Evolutionary conservation across 148 eudicot species (phyloP).

Genomic region (Diospyros kaki): DNA sequence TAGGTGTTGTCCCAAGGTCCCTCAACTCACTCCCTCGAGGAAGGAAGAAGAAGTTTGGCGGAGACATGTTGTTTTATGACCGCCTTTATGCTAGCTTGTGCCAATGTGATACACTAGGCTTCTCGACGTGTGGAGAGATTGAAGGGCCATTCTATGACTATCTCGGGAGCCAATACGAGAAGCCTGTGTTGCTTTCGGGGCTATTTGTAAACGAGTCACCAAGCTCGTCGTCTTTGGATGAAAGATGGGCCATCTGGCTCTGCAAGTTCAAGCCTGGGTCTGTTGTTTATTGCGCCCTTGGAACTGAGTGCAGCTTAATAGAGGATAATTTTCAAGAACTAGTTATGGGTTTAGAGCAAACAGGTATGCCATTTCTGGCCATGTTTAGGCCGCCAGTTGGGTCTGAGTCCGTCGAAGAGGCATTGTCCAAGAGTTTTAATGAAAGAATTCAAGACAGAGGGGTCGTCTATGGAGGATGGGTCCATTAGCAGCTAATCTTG

Average conservation of each 20-base stretch:
- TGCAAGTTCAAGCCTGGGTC: not conserved
- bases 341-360: slow-evolving; percentile 6
- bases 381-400: slow-evolving; percentile 3
- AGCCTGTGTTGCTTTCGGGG: slow-evolving; percentile 6
- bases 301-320: slow-evolving; percentile 4
- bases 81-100: not conserved
- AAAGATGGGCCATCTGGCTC: slow-evolving; percentile 8
- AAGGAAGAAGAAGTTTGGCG: not conserved
- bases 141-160: slow-evolving; percentile 13
- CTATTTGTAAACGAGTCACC: not conserved
- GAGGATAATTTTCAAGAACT: slow-evolving; percentile 10
- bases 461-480: slow-evolving; percentile 9
- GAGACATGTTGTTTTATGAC: not conserved
- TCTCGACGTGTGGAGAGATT: not conserved
- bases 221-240: not conserved
- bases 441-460: not conserved
- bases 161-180: not conserved
- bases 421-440: slow-evolving; percentile 6
- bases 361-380: slow-evolving; percentile 1
- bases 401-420: not conserved
- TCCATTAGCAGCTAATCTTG: not conserved
- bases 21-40: no score
- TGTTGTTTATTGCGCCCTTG: slow-evolving; percentile 12
- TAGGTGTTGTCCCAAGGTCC: no score
- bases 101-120: slow-evolving; percentile 6